A percentile compares a stretch with the other conserved stretches of the same genome.
Evolutionary conservation across 192 early-diverging fungal species (phyloP).

Genomic region (Coemansia sp.): DNA sequence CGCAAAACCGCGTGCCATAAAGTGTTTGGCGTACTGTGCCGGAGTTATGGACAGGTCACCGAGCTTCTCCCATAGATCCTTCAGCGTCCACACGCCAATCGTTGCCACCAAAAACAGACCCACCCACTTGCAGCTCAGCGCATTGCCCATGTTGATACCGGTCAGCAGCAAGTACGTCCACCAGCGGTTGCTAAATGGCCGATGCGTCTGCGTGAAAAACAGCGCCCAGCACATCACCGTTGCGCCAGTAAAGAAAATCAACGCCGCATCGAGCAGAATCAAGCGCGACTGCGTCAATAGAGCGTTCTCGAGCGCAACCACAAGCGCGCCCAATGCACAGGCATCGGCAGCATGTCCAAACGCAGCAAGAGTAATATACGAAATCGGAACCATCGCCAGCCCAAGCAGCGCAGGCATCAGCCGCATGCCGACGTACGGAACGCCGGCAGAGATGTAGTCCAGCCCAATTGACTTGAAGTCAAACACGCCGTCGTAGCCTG

Average conservation of each 20-base stretch:
- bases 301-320: conserved; percentile 87
- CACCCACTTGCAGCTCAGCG: conserved; percentile 87
- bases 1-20: conserved; percentile 75
- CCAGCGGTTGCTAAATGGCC: conserved; percentile 60
- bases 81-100: conserved; percentile 78
- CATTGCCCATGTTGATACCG: conserved; percentile 72
- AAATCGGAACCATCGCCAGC: conserved; percentile 75
- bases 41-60: conserved; percentile 65
- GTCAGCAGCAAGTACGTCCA: conserved; percentile 84
- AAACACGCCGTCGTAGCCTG: conserved; percentile 89
- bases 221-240: conserved; percentile 32
- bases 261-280: conserved; percentile 86
- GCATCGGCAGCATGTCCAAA: conserved; percentile 74
- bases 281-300: conserved; percentile 86
- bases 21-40: conserved; percentile 60
- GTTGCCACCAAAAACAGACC: conserved; percentile 86
- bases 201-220: conserved; percentile 35
- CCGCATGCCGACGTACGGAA: conserved; percentile 88
- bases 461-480: conserved; percentile 90
- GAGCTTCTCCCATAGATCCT: conserved; percentile 83
- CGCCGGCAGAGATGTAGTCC: conserved; percentile 83
- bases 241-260: conserved; percentile 68
- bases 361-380: conserved; percentile 79
- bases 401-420: conserved; percentile 75
- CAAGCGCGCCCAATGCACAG: conserved; percentile 69